Percentiles rank a stretch among this genome's conserved stretches.
Conservation (phyloP, 176 grass and related monocot genomes). For the Musa troglodytarum region DNA sequence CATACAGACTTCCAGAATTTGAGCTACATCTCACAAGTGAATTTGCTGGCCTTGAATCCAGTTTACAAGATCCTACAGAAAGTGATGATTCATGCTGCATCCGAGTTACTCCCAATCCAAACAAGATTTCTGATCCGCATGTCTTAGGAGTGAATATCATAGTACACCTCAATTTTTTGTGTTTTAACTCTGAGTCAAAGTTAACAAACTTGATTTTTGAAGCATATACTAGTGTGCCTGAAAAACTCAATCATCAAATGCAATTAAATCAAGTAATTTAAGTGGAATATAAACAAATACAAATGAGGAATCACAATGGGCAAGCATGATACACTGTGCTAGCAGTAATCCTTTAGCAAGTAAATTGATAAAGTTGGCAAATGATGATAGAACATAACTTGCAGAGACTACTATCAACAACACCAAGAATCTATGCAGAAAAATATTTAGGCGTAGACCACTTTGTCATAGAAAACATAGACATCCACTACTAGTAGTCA, state of each 20-base stretch:
- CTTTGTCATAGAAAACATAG: too few species aligned
- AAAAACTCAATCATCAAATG: neutral
- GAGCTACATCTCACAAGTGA: neutral
- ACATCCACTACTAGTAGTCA: too few species aligned
- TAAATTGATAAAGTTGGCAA: too few species aligned
- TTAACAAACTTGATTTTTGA: slow-evolving; percentile 2
- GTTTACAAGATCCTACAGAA: neutral
- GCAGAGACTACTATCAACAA: too few species aligned
- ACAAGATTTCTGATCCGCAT: neutral
- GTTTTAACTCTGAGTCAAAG: neutral
- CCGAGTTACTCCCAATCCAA: neutral
- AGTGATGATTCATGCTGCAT: neutral
- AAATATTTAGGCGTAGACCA: too few species aligned
- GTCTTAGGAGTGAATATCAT: neutral
- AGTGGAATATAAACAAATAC: neutral
- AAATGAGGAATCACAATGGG: too few species aligned
- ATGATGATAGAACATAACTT: too few species aligned
- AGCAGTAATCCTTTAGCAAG: too few species aligned
- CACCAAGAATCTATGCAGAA: too few species aligned
- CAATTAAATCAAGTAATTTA: neutral
- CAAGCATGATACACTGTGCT: too few species aligned
- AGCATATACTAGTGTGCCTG: neutral
- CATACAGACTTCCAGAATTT: neutral
- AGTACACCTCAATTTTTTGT: neutral
- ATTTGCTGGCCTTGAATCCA: neutral